Conservation (phyloP, 139 green algal species). For the Asterochloris sp. region DNA sequence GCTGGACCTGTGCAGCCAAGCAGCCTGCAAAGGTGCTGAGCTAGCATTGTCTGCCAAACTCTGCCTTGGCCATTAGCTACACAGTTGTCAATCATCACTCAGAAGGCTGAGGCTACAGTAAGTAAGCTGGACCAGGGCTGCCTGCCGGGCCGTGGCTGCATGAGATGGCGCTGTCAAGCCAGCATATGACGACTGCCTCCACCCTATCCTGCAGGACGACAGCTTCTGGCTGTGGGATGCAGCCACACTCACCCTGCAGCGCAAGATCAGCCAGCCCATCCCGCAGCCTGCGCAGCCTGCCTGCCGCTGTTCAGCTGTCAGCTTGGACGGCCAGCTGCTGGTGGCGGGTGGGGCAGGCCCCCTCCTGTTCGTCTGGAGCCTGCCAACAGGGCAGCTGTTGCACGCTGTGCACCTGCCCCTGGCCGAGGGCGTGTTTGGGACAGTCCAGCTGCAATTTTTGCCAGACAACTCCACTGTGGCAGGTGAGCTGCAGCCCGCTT, state of each 20-base stretch:
- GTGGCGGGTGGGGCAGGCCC: slow-evolving; percentile 7
- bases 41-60: background rate
- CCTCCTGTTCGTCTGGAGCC: slow-evolving; percentile 14
- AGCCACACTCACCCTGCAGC: background rate
- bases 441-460: slow-evolving; percentile 16
- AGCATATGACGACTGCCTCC: background rate
- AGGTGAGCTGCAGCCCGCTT: background rate
- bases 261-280: slow-evolving; percentile 1
- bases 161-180: no score
- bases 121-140: background rate
- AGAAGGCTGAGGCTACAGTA: background rate
- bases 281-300: slow-evolving; percentile 1
- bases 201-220: slow-evolving; percentile 5
- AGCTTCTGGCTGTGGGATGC: slow-evolving; percentile 21
- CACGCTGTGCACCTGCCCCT: slow-evolving; percentile 15
- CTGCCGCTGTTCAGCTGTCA: slow-evolving; percentile 12
- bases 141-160: background rate
- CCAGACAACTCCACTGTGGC: slow-evolving; percentile 12
- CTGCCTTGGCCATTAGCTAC: background rate
- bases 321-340: slow-evolving; percentile 3
- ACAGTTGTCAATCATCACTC: background rate
- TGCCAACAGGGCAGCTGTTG: slow-evolving; percentile 7
- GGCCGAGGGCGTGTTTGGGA: background rate
- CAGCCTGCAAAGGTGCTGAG: background rate
- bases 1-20: no score